Conservation (phyloP, 2,329 filamentous ascomycete species). For the Teratosphaeria pseudoeucalypti region DNA sequence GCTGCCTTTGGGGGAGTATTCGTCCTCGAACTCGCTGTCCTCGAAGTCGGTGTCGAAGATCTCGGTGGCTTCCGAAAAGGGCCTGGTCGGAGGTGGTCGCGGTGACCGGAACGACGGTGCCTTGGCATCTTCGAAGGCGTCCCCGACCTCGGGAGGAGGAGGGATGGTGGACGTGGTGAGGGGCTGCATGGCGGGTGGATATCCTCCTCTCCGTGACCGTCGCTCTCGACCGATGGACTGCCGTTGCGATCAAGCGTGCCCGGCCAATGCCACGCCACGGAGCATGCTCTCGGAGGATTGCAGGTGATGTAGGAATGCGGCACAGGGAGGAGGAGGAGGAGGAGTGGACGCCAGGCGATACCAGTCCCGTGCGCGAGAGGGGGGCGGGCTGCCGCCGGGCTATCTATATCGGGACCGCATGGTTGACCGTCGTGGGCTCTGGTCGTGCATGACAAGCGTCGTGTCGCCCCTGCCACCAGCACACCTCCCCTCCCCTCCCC, state of each 20-base stretch:
- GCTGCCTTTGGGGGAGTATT: constrained; percentile 51
- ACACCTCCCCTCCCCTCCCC: background rate
- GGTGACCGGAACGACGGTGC: constrained; percentile 15
- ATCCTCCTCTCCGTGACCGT: background rate
- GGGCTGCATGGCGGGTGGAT: constrained; percentile 27
- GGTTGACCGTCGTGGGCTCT: constrained; percentile 15
- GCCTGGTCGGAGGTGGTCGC: constrained; percentile 37
- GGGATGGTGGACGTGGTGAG: constrained; percentile 35
- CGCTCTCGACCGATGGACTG: background rate
- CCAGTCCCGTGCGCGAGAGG: constrained; percentile 29
- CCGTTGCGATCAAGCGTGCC: constrained; percentile 4
- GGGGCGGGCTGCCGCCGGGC: constrained; percentile 27
- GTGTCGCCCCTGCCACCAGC: constrained; percentile 10
- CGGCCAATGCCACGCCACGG: constrained; percentile 8
- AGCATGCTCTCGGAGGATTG: constrained; percentile 9
- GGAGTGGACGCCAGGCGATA: constrained; percentile 25
- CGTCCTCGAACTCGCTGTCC: constrained; percentile 48
- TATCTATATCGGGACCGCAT: constrained; percentile 29
- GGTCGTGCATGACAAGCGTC: constrained; percentile 22
- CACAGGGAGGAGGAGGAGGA: constrained; percentile 2
- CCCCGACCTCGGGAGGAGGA: constrained; percentile 33
- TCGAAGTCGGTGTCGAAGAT: constrained; percentile 70
- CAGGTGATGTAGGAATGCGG: constrained; percentile 17
- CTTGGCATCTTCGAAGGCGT: constrained; percentile 35
- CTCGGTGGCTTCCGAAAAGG: constrained; percentile 62